phyloP scores from a whole-genome alignment of 345 rosid genomes.

The Theobroma cacao region DNA sequence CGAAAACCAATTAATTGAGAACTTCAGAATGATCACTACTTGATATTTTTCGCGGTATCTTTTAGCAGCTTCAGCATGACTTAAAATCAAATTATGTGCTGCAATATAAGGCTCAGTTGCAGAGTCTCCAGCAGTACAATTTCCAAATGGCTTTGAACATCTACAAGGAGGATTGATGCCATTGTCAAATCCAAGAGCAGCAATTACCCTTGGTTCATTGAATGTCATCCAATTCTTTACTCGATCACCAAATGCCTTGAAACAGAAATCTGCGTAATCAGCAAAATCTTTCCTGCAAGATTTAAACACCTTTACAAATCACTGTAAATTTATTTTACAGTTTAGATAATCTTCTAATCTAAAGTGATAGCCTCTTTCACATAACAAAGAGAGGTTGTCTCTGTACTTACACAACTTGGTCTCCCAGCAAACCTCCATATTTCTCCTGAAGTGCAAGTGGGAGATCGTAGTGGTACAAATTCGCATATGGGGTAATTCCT shows the following conservation, averaged over 20 bases:
- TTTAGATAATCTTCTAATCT: background rate
- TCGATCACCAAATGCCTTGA: background rate
- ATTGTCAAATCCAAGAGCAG: conserved; percentile 82
- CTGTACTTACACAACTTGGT: background rate
- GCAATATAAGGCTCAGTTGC: conserved; percentile 86
- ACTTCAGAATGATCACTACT: conserved; percentile 28
- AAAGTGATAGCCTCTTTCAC: background rate
- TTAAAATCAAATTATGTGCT: conserved; percentile 76
- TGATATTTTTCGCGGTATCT: conserved; percentile 78
- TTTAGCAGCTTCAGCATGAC: conserved; percentile 76
- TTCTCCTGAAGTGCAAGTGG: conserved; percentile 78
- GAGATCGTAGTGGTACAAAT: conserved; percentile 89
- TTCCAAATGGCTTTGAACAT: conserved; percentile 81
- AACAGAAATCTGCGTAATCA: conserved; percentile 4
- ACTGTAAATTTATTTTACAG: background rate
- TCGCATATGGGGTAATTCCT: conserved; percentile 73
- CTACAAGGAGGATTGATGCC: conserved; percentile 78
- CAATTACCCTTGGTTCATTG: conserved; percentile 48
- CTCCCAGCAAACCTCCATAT: conserved; percentile 42
- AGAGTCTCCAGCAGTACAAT: conserved; percentile 76
- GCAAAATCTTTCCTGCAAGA: background rate
- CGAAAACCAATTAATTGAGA: background rate
- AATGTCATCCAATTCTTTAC: background rate
- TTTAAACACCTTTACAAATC: conserved; percentile 28
- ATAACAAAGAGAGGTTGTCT: background rate